Evolutionary conservation across 176 grass and related monocot species (phyloP).

Genomic region (Cenchrus purpureus): DNA sequence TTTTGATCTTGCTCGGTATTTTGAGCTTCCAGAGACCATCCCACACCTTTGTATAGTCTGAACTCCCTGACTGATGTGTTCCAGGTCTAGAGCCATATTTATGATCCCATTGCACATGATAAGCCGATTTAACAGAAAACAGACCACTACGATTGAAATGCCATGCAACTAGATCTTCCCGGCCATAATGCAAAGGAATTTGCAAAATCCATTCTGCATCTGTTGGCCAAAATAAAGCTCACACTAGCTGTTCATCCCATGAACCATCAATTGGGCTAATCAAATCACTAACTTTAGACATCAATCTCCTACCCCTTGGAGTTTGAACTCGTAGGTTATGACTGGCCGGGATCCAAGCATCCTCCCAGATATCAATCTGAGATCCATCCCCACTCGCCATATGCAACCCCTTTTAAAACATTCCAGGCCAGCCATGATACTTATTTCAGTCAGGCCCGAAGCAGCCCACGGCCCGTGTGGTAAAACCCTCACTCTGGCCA

Average conservation of each 20-base stretch:
- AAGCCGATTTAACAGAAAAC: rapidly evolving
- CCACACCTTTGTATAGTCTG: neutral
- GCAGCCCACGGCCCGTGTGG: neutral
- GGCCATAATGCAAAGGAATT: neutral
- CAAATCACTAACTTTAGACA: neutral
- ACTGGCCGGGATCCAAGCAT: neutral
- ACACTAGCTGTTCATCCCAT: too few species aligned
- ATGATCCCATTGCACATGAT: neutral
- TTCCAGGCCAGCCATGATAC: neutral
- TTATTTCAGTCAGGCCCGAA: neutral
- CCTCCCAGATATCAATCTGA: neutral
- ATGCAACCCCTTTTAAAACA: neutral
- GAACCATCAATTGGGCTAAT: neutral
- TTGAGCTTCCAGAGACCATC: rapidly evolving
- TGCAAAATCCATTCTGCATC: neutral
- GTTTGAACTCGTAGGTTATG: neutral
- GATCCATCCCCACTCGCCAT: neutral
- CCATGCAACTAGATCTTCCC: neutral
- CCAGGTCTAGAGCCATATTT: neutral
- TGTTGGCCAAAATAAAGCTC: rapidly evolving
- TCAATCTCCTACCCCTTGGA: neutral
- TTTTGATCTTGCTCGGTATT: neutral
- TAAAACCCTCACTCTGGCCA: neutral
- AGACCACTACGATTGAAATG: neutral
- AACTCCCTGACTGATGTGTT: neutral